Percentiles rank a stretch among this genome's conserved stretches.
These are phyloP conservation scores for Scedosporium boydii DNA, from an alignment of 2,329 filamentous ascomycete species.

Conservation along the genomic window DNA sequence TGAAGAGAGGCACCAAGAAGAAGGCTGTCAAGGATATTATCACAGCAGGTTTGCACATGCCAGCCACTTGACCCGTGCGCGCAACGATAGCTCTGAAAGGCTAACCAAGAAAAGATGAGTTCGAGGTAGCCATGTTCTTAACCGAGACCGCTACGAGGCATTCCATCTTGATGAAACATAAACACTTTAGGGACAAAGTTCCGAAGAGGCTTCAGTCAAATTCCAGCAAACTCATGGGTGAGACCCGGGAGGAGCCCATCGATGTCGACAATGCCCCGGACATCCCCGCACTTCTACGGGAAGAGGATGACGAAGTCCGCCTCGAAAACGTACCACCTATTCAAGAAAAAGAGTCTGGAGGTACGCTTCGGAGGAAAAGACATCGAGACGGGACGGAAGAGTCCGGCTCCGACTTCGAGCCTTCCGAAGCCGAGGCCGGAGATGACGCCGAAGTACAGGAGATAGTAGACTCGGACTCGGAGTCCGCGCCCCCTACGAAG, in stretches of 20 bases:
- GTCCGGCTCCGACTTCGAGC: constrained; percentile 12
- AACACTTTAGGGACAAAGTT: constrained; percentile 56
- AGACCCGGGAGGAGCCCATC: constrained; percentile 42
- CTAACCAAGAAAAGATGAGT: constrained; percentile 59
- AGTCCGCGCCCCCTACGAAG: constrained; percentile 22
- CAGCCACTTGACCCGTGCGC: constrained; percentile 6
- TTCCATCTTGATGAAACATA: constrained; percentile 77
- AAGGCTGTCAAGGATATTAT: constrained; percentile 76
- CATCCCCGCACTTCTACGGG: constrained; percentile 29
- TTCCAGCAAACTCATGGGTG: constrained; percentile 50
- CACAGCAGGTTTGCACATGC: constrained; percentile 51
- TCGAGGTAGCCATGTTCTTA: constrained; percentile 89
- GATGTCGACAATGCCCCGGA: constrained; percentile 37
- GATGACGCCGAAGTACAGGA: constrained; percentile 24
- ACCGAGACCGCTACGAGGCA: constrained; percentile 80
- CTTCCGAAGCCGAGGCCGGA: constrained; percentile 15
- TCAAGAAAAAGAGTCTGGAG: constrained; percentile 17
- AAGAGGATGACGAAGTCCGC: constrained; percentile 49
- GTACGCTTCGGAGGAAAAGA: constrained; percentile 13
- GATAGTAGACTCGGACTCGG: constrained; percentile 25
- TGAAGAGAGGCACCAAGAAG: constrained; percentile 59
- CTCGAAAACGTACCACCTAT: constrained; percentile 46
- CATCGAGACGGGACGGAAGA: constrained; percentile 12
- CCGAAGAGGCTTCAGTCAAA: constrained; percentile 49
- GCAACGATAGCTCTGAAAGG: neutral